Evolutionary conservation across 129 eudicot genomes (phyloP).

Genomic region (Calendula officinalis): DNA sequence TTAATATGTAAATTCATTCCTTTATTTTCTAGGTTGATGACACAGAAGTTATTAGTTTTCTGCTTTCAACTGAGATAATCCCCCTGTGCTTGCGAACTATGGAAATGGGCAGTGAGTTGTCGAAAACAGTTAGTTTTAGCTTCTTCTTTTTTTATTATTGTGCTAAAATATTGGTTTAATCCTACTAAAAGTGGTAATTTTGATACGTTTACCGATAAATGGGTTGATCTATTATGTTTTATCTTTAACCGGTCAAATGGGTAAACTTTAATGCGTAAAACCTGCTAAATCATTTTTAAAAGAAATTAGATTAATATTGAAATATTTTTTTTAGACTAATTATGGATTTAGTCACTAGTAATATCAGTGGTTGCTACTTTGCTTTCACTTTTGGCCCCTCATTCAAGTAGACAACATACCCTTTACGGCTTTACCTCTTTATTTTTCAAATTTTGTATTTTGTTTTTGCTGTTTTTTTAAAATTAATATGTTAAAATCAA

Average conservation of each 20-base stretch:
- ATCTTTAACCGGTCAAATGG: not conserved
- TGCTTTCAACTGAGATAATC: constrained; percentile 18
- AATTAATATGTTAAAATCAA: no score
- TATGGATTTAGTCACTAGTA: not conserved
- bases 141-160: not conserved
- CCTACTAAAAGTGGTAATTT: not conserved
- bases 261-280: not conserved
- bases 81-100: constrained; percentile 18
- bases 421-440: no score
- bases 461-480: no score
- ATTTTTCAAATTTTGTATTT: not conserved
- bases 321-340: not conserved
- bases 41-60: constrained; percentile 13
- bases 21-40: constrained; percentile 16
- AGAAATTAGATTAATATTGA: no score
- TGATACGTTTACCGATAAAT: not conserved
- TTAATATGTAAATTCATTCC: not conserved
- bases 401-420: no score
- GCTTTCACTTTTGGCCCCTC: no score
- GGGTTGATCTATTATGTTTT: not conserved
- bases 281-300: not conserved
- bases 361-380: no score
- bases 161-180: not conserved
- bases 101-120: constrained; percentile 26
- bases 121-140: constrained; percentile 6